Evolutionary conservation across 306 rosid genomes (phyloP), one percentile per base, ranked within the genome.

Genomic region (Malus domestica): DNA sequence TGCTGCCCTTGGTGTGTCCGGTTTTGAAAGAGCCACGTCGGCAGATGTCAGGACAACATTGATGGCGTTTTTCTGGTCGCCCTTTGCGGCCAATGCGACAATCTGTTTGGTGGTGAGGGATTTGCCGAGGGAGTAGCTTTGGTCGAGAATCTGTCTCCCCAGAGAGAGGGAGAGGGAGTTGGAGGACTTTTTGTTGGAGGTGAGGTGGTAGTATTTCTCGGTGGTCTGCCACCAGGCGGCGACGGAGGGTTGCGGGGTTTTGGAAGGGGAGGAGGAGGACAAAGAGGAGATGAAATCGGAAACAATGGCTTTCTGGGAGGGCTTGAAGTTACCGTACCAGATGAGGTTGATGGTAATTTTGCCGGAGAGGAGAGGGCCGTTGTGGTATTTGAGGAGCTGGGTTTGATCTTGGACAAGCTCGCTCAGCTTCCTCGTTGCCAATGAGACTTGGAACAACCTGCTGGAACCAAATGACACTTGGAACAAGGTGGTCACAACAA

Each of bases 161-260:
- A 86, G 65, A 3, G 84, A 65, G 19, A 88, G 78, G 10, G 70
- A 30, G 0, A 85, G 84, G 3, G 83, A 57, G 9, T 78, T 38
- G 19, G 19, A 49, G 5, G 55, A 49, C 10, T 82, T 54, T 23
- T 70, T 86, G 42, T 73, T 86, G 59, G 76, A 52, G 35, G 38
- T 79, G 61, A 33, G 30, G 23, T 32, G 68, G 55, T 44, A 70
- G 81, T 83, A 81, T 30, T 83, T 88, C 10, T 90, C 89, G 2
- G 77, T 86, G 79, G 80, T 73, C 73, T 87, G 83, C 96, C 96
- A 92, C 97, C 96, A 88, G 10, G 79, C 57, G 70, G 83, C 81
- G 12, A 86, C 90, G 0, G 96, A 87, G 15, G 96, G 88, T 46
- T 82, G 76, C 57, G 9, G 38, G 66, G 35, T 55, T 2, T 57